Evolutionary conservation across 495 filamentous ascomycete species (phyloP), one percentile per base, ranked within the genome.

Genomic region (Lasiosphaeria miniovina): DNA sequence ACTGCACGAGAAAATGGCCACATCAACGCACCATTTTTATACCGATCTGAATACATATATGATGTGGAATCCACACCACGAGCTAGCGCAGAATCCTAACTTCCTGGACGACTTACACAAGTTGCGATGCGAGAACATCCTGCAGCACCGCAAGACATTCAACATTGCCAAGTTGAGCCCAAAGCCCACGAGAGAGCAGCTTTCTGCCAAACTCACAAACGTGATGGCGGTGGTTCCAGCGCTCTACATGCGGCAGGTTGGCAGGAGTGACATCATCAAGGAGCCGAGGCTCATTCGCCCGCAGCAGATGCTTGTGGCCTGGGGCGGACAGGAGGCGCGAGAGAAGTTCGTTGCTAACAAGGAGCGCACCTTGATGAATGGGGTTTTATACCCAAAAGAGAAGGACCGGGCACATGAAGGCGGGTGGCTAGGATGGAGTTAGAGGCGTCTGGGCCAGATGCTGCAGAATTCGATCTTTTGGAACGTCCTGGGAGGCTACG

Each of bases 291-390:
- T 68, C 3, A 59, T 71, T 8, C 65, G 65, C 33, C 61, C 54
- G 61, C 68, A 72, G 58, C 63, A 65, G 17, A 57, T 72, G 60
- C 55, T 71, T 4, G 65, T 73, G 4, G 71, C 66, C 1, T 73
- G 65, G 66, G 68, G 65, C 3, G 7, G 41, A 9, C 14, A 62
- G 14, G 65, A 68, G 45, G 61, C 59, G 60, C 55, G 49, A 32
- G 57, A 67, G 10, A 61, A 56, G 33, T 65, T 65, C n/a, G 12
- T 46, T 0, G 46, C 34, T 3, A 38, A 34, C 11, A 57, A 38
- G 11, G 52, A 67, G 33, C 55, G 52, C 41, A 64, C 66, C 2
- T 52, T 71, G 35, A 33, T 71, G 36, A 35, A 59, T 32, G 50
- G 38, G 9, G 14, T 71, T 4, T 66, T 40, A 34, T 63, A 45